phyloP scores from a whole-genome alignment of 352 stramenopile genomes.

The Phytophthora megakarya region DNA sequence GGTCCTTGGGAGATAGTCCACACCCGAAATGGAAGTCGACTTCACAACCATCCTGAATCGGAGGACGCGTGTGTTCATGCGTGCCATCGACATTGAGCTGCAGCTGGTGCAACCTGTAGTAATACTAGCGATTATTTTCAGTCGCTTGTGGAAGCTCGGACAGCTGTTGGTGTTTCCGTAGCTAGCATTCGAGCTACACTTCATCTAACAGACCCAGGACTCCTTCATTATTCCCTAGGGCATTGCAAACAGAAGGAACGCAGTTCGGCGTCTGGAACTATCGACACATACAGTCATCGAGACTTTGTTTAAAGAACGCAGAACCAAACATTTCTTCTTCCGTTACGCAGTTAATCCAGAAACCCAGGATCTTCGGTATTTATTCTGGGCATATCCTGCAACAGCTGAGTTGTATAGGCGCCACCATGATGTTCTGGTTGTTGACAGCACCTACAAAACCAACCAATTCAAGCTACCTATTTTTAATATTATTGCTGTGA shows the following conservation, averaged over 20 bases:
- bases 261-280: background rate
- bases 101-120: background rate
- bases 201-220: background rate
- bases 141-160: constrained; percentile 8
- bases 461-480: too few species aligned
- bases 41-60: constrained; percentile 16
- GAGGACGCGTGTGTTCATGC: constrained; percentile 10
- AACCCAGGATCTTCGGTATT: constrained; percentile 8
- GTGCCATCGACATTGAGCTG: constrained; percentile 11
- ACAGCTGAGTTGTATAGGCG: background rate
- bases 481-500: too few species aligned
- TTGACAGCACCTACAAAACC: background rate
- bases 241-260: constrained; percentile 15
- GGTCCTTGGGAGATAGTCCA: constrained; percentile 23
- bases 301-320: constrained; percentile 1
- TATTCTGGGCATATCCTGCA: constrained; percentile 11
- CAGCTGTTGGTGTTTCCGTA: constrained; percentile 19
- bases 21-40: constrained; percentile 11
- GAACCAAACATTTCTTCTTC: constrained; percentile 8
- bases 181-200: constrained; percentile 12
- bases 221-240: constrained; percentile 16
- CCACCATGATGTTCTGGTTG: constrained; percentile 7
- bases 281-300: constrained; percentile 12
- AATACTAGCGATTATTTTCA: background rate
- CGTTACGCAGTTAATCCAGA: constrained; percentile 1